Conservation (phyloP, 148 eudicot genomes). For the Nepenthes mirabilis region DNA sequence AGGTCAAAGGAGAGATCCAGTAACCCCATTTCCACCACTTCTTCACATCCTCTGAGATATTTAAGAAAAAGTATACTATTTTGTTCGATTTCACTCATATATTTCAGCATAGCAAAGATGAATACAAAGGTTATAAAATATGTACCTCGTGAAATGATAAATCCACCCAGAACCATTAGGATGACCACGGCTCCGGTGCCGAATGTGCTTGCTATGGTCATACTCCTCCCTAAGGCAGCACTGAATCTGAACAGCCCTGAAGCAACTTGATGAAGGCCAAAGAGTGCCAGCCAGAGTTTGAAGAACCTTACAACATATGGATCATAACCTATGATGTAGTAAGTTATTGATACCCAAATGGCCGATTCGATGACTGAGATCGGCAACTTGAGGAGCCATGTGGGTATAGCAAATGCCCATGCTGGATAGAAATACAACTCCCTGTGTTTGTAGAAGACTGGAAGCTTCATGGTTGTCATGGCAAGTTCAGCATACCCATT, state of each 20-base stretch:
- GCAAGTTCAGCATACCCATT: constrained; percentile 76
- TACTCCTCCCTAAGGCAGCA: constrained; percentile 62
- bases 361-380: constrained; percentile 47
- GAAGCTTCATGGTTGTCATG: constrained; percentile 55
- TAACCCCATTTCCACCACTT: constrained; percentile 96
- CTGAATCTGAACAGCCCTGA: constrained; percentile 54
- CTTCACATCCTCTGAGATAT: constrained; percentile 38
- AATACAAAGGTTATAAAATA: neutral
- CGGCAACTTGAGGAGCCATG: constrained; percentile 71
- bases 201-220: constrained; percentile 73
- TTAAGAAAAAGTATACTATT: neutral
- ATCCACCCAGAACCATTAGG: constrained; percentile 66
- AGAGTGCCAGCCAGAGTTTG: constrained; percentile 43
- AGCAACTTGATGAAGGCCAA: constrained; percentile 61
- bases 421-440: constrained; percentile 75
- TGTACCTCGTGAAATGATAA: constrained; percentile 57
- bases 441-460: constrained; percentile 71
- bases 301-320: constrained; percentile 53
- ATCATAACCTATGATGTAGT: constrained; percentile 69
- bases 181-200: constrained; percentile 55
- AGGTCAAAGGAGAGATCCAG: constrained; percentile 79
- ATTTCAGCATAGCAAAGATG: neutral
- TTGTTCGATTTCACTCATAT: constrained; percentile 1
- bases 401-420: constrained; percentile 74
- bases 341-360: constrained; percentile 56